Conservation (phyloP, 441 rosid species). For the Daphne laureola region DNA sequence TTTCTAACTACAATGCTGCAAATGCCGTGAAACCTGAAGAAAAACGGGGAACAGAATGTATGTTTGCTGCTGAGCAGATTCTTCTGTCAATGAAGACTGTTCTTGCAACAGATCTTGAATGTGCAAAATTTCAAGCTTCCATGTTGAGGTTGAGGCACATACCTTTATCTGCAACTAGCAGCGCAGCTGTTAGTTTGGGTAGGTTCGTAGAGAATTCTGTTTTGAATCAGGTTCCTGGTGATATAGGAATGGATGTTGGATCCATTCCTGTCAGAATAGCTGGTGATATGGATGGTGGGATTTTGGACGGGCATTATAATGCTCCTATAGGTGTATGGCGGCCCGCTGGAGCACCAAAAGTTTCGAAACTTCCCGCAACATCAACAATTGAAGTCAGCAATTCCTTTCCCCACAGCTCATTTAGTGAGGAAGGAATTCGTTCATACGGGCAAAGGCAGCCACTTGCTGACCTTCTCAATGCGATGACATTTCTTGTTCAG, state of each 20-base stretch:
- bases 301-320: constrained; percentile 70
- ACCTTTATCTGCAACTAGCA: constrained; percentile 42
- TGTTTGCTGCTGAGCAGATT: constrained; percentile 45
- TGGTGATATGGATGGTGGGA: constrained; percentile 83
- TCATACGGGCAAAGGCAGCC: constrained; percentile 93
- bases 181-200: constrained; percentile 43
- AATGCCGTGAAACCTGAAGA: constrained; percentile 43
- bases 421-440: constrained; percentile 71
- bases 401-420: constrained; percentile 66
- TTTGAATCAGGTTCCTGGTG: constrained; percentile 73
- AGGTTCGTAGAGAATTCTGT: constrained; percentile 54
- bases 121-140: constrained; percentile 85
- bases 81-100: constrained; percentile 58
- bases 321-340: constrained; percentile 99
- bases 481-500: constrained; percentile 83
- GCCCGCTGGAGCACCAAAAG: constrained; percentile 81
- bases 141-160: constrained; percentile 90
- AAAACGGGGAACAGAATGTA: constrained; percentile 47
- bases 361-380: constrained; percentile 50
- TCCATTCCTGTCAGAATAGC: constrained; percentile 88
- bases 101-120: constrained; percentile 84
- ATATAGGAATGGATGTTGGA: constrained; percentile 67
- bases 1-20: constrained; percentile 49
- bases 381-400: constrained; percentile 70
- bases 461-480: constrained; percentile 92